These are phyloP conservation scores for Aquanectria penicillioides DNA, from an alignment of 2,329 filamentous ascomycete species.

Conservation along the genomic window DNA sequence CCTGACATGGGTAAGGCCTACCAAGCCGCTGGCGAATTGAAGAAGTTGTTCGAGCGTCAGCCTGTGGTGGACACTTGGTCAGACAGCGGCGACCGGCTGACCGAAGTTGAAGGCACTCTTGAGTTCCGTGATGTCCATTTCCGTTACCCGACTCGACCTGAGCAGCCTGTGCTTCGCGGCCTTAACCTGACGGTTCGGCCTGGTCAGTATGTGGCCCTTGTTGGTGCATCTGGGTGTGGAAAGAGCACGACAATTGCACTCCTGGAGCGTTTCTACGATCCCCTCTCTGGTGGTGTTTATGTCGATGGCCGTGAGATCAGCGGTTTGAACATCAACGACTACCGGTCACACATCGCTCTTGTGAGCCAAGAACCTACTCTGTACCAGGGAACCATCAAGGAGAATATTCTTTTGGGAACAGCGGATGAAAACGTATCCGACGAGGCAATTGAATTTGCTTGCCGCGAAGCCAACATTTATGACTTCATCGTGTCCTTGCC, in stretches of 20 bases:
- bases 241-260: conserved; percentile 94
- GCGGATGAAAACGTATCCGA: conserved; percentile 75
- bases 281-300: conserved; percentile 80
- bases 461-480: conserved; percentile 91
- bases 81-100: conserved; percentile 69
- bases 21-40: conserved; percentile 82
- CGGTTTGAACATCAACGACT: conserved; percentile 83
- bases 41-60: conserved; percentile 83
- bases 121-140: conserved; percentile 96
- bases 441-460: conserved; percentile 78
- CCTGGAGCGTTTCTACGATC: conserved; percentile 94
- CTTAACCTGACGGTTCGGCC: conserved; percentile 79
- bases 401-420: conserved; percentile 88
- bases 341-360: conserved; percentile 84
- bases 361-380: conserved; percentile 95
- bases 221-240: conserved; percentile 93
- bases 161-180: conserved; percentile 91
- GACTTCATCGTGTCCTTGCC: conserved; percentile 89
- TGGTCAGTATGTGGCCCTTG: conserved; percentile 87
- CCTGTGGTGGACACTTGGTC: conserved; percentile 88
- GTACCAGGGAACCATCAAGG: conserved; percentile 90
- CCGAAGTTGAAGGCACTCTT: conserved; percentile 76
- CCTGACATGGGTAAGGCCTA: conserved; percentile 95
- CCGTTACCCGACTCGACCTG: conserved; percentile 89
- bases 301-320: conserved; percentile 87